Conservation (phyloP, 345 rosid species). For the Linum tenue region DNA sequence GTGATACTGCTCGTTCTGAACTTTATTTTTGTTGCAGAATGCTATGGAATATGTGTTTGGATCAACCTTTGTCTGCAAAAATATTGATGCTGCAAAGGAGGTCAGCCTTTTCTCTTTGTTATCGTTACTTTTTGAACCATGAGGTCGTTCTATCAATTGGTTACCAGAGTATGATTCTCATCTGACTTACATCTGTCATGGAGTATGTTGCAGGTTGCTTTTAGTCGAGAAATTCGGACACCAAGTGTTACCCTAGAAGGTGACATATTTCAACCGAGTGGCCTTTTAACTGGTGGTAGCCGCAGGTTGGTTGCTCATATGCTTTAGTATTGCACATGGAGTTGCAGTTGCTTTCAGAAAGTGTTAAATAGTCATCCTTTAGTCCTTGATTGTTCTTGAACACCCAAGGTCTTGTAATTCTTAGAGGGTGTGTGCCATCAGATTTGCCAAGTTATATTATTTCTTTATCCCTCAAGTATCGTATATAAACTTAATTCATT, state of each 20-base stretch:
- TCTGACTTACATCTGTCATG: not conserved
- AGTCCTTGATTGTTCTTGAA: conserved; percentile 2
- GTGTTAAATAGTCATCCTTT: not conserved
- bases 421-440: no score
- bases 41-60: conserved; percentile 96
- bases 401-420: no score
- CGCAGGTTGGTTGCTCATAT: conserved; percentile 45
- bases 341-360: not conserved
- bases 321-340: not conserved
- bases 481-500: not conserved
- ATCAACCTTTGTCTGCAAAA: conserved; percentile 91
- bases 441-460: no score
- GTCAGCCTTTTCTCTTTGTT: conserved; percentile 27
- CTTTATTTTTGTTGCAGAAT: conserved; percentile 41
- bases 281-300: conserved; percentile 95
- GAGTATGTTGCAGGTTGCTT: conserved; percentile 61
- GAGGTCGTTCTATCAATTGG: not conserved
- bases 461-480: no score
- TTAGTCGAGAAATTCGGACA: conserved; percentile 51
- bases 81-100: conserved; percentile 76
- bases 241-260: conserved; percentile 96
- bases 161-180: not conserved
- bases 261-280: conserved; percentile 91
- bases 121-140: not conserved
- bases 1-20: conserved; percentile 8